These are phyloP conservation scores for Verticillium nubilum DNA, from an alignment of 2,329 filamentous ascomycete genomes.

Conservation along the genomic window DNA sequence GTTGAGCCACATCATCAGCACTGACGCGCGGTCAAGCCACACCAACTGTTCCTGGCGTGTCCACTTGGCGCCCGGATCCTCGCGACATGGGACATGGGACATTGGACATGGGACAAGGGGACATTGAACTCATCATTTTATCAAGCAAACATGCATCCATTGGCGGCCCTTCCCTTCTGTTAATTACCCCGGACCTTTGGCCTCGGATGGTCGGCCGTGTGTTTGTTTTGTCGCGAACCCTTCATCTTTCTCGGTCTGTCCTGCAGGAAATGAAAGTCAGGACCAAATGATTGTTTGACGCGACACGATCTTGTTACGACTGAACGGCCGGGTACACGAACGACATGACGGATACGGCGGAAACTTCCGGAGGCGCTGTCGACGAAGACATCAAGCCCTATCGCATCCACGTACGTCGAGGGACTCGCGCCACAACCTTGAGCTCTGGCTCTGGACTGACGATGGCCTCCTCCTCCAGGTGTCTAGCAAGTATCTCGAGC, in stretches of 20 bases:
- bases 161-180: background rate
- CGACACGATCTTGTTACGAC: background rate
- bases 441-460: background rate
- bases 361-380: constrained; percentile 9
- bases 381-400: constrained; percentile 47
- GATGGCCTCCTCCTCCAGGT: constrained; percentile 37
- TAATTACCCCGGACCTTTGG: background rate
- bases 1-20: background rate
- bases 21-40: background rate
- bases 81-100: background rate
- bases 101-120: background rate
- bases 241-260: background rate
- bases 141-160: background rate
- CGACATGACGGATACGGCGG: constrained; percentile 5
- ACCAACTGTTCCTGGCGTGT: background rate
- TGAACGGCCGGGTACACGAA: background rate
- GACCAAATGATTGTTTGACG: background rate
- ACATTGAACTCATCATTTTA: background rate
- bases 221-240: background rate
- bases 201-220: background rate
- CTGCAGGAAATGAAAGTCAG: background rate
- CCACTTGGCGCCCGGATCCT: background rate
- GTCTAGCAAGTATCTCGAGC: constrained; percentile 60
- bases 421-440: background rate
- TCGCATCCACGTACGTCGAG: constrained; percentile 47